Percentiles rank a stretch among this genome's conserved stretches.
Conservation (phyloP, 148 eudicot genomes). For the Rhododendron simsii region DNA sequence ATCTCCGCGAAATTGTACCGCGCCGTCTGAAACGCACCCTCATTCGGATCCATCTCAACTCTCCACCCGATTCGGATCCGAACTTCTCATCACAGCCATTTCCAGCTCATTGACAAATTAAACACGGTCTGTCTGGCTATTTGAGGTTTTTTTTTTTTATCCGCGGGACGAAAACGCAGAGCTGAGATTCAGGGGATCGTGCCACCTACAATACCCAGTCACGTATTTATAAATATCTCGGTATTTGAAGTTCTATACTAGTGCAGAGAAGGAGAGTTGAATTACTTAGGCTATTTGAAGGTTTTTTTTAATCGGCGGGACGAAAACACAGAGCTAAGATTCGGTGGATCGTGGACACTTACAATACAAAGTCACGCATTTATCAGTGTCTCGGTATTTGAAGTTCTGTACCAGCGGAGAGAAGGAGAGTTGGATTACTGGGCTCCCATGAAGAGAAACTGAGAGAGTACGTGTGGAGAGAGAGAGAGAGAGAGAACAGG, state of each 20-base stretch:
- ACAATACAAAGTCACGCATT: background rate
- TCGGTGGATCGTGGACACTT: too few species aligned
- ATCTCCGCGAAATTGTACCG: conserved; percentile 56
- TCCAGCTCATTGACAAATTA: background rate
- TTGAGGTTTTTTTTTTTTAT: too few species aligned
- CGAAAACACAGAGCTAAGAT: too few species aligned
- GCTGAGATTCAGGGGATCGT: too few species aligned
- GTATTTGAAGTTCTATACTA: too few species aligned
- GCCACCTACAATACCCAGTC: too few species aligned
- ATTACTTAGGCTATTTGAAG: too few species aligned
- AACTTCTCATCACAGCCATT: background rate
- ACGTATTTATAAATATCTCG: too few species aligned
- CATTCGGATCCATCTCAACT: conserved; percentile 47
- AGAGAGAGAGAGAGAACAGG: conserved; percentile 6
- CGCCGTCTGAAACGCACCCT: conserved; percentile 20
- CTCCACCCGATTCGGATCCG: background rate
- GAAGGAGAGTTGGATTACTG: background rate
- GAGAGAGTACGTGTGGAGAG: background rate
- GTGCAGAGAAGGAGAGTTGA: too few species aligned
- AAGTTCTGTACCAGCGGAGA: background rate
- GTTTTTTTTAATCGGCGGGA: too few species aligned
- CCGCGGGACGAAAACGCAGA: too few species aligned
- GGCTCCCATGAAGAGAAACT: background rate
- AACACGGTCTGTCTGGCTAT: background rate
- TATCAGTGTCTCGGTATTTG: background rate